Percentiles rank a stretch among this genome's conserved stretches.
Conservation (phyloP, 805 yeast genomes). For the Candida tibetensis region DNA sequence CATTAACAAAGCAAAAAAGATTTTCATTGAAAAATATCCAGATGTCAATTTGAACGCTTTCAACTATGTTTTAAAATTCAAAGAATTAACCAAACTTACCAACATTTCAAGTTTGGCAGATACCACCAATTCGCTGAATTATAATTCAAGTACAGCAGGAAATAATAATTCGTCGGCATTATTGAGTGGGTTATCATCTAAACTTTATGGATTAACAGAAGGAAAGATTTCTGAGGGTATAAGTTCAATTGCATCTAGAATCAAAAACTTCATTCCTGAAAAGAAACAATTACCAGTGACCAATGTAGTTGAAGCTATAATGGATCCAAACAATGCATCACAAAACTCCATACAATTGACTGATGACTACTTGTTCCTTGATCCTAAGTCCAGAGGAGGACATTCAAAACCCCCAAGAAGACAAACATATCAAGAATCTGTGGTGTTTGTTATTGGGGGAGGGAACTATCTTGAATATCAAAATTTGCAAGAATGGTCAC, state of each 20-base stretch:
- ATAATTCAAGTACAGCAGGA: slow-evolving; percentile 26
- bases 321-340: slow-evolving; percentile 73
- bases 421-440: slow-evolving; percentile 72
- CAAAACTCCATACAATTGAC: slow-evolving; percentile 67
- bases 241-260: slow-evolving; percentile 82
- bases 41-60: slow-evolving; percentile 59
- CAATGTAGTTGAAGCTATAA: slow-evolving; percentile 82
- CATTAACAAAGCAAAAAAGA: slow-evolving; percentile 56
- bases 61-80: slow-evolving; percentile 72
- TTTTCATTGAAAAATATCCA: slow-evolving; percentile 51
- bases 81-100: slow-evolving; percentile 64
- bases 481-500: slow-evolving; percentile 86
- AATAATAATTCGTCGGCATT: slow-evolving; percentile 51
- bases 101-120: slow-evolving; percentile 18
- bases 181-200: slow-evolving; percentile 71
- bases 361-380: slow-evolving; percentile 87
- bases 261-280: slow-evolving; percentile 83
- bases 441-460: slow-evolving; percentile 95
- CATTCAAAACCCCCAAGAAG: slow-evolving; percentile 87
- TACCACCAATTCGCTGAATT: slow-evolving; percentile 29
- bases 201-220: slow-evolving; percentile 76
- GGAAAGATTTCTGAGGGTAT: slow-evolving; percentile 86
- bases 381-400: slow-evolving; percentile 88
- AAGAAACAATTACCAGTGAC: slow-evolving; percentile 87
- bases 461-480: slow-evolving; percentile 94